Conservation (phyloP, 2,329 filamentous ascomycete genomes). For the Zalaria obscura region DNA sequence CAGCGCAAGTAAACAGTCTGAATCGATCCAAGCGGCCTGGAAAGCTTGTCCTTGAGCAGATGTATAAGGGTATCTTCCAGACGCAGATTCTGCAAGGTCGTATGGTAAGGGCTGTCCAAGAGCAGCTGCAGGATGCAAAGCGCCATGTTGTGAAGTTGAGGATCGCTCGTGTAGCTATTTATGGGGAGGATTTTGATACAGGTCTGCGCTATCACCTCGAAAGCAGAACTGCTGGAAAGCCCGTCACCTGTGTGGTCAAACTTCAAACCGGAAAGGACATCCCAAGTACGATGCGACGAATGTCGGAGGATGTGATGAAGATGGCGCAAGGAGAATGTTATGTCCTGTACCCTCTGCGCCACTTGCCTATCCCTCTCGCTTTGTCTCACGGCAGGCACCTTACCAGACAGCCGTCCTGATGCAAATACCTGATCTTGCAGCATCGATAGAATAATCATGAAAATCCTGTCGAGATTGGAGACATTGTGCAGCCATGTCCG, state of each 20-base stretch:
- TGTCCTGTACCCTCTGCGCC: conserved; percentile 36
- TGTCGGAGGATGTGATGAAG: conserved; percentile 59
- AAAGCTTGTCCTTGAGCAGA: conserved; percentile 10
- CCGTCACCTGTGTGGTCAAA: not conserved
- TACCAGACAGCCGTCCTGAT: conserved; percentile 1
- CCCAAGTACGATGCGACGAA: conserved; percentile 56
- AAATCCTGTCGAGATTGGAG: conserved; percentile 36
- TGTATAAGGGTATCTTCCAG: conserved; percentile 14
- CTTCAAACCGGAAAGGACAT: conserved; percentile 4
- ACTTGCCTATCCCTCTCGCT: conserved; percentile 6
- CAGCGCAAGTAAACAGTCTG: conserved; percentile 9
- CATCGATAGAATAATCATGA: conserved; percentile 16
- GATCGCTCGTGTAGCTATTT: not conserved
- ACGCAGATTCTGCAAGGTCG: conserved; percentile 9
- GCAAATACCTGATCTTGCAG: conserved; percentile 6
- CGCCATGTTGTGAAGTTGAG: conserved; percentile 7
- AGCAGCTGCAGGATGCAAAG: conserved; percentile 11
- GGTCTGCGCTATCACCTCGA: conserved; percentile 10
- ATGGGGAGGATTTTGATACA: conserved; percentile 9
- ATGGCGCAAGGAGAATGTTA: conserved; percentile 63
- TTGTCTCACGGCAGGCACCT: not conserved
- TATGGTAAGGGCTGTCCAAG: conserved; percentile 7
- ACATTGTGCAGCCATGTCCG: conserved; percentile 65
- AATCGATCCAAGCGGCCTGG: conserved; percentile 7
- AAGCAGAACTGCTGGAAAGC: conserved; percentile 2